These are phyloP conservation scores for Excoecaria cochinchinensis DNA, from an alignment of 345 rosid species.

Conservation along the genomic window DNA sequence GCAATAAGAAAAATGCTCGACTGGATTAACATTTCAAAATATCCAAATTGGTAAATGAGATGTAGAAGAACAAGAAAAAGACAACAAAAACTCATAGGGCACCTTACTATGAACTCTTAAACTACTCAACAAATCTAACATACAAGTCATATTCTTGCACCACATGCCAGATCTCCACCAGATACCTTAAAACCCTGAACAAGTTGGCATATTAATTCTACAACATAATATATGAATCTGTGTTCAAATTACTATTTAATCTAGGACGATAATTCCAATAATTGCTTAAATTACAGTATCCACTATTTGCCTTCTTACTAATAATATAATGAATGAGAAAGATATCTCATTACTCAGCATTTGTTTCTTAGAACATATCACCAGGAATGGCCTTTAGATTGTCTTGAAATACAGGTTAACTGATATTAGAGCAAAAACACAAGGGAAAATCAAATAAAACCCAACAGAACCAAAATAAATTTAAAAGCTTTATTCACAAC, in stretches of 20 bases:
- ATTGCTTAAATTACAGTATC: neutral
- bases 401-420: too few species aligned
- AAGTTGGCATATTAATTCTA: neutral
- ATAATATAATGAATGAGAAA: neutral
- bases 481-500: neutral
- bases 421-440: too few species aligned
- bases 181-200: neutral
- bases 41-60: neutral
- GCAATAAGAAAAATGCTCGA: neutral
- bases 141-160: neutral
- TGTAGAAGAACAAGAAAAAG: neutral
- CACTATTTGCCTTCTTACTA: neutral
- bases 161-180: neutral
- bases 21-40: neutral
- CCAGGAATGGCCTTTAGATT: too few species aligned
- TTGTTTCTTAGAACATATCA: neutral
- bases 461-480: neutral
- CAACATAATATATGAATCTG: neutral
- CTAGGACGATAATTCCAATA: too few species aligned
- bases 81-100: neutral
- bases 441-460: neutral
- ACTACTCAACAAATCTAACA: neutral
- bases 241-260: neutral
- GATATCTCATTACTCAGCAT: neutral
- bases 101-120: neutral